Evolutionary conservation across 306 rosid species (phyloP).

Genomic region (Vigna unguiculata): DNA sequence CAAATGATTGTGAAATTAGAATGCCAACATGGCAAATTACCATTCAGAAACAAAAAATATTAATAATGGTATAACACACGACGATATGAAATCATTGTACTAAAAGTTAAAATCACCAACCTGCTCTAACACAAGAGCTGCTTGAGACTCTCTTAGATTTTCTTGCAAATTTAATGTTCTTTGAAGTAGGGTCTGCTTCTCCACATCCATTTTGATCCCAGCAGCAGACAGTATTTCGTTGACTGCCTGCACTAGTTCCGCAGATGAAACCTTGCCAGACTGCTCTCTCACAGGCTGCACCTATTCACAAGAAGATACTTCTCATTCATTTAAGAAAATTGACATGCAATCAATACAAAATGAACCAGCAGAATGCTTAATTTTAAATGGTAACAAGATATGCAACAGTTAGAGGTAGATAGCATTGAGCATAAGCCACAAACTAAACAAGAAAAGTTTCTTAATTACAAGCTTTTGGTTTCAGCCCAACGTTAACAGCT

Average conservation of each 20-base stretch:
- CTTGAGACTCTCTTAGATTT: conserved; percentile 82
- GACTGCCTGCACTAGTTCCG: conserved; percentile 91
- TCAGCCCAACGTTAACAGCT: conserved; percentile 28
- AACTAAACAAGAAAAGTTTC: not conserved
- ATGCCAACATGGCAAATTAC: not conserved
- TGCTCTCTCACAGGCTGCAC: conserved; percentile 63
- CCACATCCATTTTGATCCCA: conserved; percentile 87
- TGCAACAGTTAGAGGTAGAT: conserved; percentile 21
- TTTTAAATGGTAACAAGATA: conserved; percentile 6
- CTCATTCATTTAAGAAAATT: conserved; percentile 49
- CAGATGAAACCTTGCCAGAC: conserved; percentile 83
- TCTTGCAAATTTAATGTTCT: conserved; percentile 83
- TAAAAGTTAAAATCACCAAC: conserved; percentile 55
- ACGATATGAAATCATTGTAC: conserved; percentile 21
- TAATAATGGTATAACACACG: conserved; percentile 4
- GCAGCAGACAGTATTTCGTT: conserved; percentile 93
- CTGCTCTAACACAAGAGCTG: conserved; percentile 86
- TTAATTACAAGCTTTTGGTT: conserved; percentile 6
- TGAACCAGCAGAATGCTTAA: not conserved
- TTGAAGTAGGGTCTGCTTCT: conserved; percentile 79
- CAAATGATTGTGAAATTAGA: conserved; percentile 26
- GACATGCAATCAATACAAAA: conserved; percentile 33
- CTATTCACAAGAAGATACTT: conserved; percentile 50
- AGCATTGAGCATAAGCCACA: conserved; percentile 20
- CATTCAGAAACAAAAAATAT: conserved; percentile 20